These are phyloP conservation scores for Wickerhamomyces chambardii DNA, from an alignment of 805 yeast genomes.

Conservation along the genomic window DNA sequence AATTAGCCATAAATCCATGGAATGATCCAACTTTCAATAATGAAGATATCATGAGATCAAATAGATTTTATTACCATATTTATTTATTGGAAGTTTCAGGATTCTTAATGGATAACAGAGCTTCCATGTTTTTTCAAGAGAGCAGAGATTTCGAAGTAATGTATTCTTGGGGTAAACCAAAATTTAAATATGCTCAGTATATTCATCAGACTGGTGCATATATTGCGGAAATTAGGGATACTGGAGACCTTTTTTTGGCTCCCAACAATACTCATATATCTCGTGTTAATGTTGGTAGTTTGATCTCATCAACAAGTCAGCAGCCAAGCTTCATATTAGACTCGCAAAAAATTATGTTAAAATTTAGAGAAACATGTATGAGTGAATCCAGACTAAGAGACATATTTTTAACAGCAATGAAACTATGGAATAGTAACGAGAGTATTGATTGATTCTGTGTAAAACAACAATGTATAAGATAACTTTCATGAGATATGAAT, in stretches of 20 bases:
- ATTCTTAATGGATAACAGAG: conserved; percentile 74
- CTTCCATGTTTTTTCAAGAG: conserved; percentile 52
- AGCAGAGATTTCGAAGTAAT: conserved; percentile 49
- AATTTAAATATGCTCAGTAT: conserved; percentile 77
- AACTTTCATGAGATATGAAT: too few species aligned
- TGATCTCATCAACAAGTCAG: conserved; percentile 21
- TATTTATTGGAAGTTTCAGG: conserved; percentile 61
- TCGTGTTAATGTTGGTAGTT: conserved; percentile 45
- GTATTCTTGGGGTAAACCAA: conserved; percentile 90
- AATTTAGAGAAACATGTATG: conserved; percentile 55
- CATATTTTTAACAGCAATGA: conserved; percentile 52
- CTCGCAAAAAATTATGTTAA: conserved; percentile 66
- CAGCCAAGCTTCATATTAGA: conserved; percentile 35
- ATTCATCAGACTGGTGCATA: conserved; percentile 86
- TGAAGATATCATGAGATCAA: conserved; percentile 32
- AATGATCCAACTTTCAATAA: conserved; percentile 41
- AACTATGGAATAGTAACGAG: conserved; percentile 29
- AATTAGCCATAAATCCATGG: conserved; percentile 68
- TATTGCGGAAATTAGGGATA: conserved; percentile 76
- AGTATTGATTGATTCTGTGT: conserved; percentile 15
- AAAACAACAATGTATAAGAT: too few species aligned
- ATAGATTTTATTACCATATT: conserved; percentile 68
- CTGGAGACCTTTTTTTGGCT: conserved; percentile 72
- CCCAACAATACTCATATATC: conserved; percentile 83
- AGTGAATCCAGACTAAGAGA: conserved; percentile 36